Base-by-base conservation (phyloP, 129 eudicot genomes). In the Centella asiatica region DNA sequence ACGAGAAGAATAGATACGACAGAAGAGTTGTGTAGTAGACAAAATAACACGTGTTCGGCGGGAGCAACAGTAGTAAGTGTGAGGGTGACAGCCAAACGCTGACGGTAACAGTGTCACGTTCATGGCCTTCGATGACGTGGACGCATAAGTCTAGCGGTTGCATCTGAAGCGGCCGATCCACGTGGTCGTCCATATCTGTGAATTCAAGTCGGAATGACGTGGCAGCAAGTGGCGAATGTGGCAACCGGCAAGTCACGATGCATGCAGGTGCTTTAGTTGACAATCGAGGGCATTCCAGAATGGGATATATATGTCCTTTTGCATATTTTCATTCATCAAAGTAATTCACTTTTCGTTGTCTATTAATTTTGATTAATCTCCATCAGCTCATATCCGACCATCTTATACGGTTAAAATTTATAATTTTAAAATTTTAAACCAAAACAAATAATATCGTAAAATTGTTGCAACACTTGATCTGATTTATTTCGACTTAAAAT, bases 181-280 rank as follows among this genome's bases (percentile, higher is more conserved):
- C 65, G 62, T 73, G 67, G 70, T 53, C 67, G 64, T 74, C 73
- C 74, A 47, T 59, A 19, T 74, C 69, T 17, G 13, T 66, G 42
- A 28, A 54, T 36, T 9, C 29, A 2, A 2, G 0, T 14, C 4
- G 47, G n/a, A 44, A 54, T 40, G 77, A 55, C 64, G 66, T 70
- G 66, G 74, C 74, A 49, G 32, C 13, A 20, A 24, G 33, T 2
- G 3, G 28, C 0, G 10, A 19, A 69, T 59, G 66, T 69, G 74
- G 74, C 36, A 37, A 19, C 0, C 31, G 71, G 61, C 60, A 13
- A 3, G 52, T 65, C 74, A 57, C 27, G 31, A 7, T 39, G 9
- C 24, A 14, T 78, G 83, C 61, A 60, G 13, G 36, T 34, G 27
- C 76, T 77, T 77, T 47, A 47, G 42, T 42, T 1, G 26, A 62